phyloP scores from a whole-genome alignment of 495 filamentous ascomycete genomes.

The Hypomontagnella submonticulosa region DNA sequence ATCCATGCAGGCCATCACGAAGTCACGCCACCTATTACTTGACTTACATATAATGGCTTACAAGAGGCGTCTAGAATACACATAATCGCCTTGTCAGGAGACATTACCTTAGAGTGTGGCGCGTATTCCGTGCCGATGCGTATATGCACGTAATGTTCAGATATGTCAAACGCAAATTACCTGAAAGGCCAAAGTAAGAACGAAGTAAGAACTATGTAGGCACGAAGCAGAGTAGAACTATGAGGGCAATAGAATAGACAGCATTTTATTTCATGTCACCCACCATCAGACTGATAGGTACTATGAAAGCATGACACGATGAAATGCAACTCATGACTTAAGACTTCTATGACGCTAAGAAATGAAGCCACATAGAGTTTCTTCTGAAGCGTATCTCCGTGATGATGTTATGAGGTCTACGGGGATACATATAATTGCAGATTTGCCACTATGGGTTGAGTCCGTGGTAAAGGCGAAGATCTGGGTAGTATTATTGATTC shows the following conservation, averaged over 20 bases:
- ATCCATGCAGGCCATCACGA: slow-evolving; percentile 15
- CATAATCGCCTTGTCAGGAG: slow-evolving; percentile 4
- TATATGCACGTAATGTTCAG: no score
- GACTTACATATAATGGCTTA: background rate
- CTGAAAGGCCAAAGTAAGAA: no score
- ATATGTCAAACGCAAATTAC: no score
- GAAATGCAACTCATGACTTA: background rate
- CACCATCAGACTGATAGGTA: background rate
- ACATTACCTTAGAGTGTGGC: no score
- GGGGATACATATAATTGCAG: background rate
- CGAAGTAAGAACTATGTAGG: no score
- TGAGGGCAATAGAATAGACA: background rate
- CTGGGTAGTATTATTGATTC: background rate
- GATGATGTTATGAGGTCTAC: background rate
- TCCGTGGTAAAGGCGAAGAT: background rate
- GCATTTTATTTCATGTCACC: background rate
- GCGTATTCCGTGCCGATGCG: no score
- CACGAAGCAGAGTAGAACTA: no score
- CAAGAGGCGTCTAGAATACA: slow-evolving; percentile 19
- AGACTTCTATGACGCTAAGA: background rate
- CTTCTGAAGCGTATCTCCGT: background rate
- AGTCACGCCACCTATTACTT: slow-evolving; percentile 29
- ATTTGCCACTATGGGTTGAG: background rate
- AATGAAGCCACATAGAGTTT: background rate
- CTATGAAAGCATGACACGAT: background rate